phyloP scores from a whole-genome alignment of 805 yeast species.

The Candida chauliodis region DNA sequence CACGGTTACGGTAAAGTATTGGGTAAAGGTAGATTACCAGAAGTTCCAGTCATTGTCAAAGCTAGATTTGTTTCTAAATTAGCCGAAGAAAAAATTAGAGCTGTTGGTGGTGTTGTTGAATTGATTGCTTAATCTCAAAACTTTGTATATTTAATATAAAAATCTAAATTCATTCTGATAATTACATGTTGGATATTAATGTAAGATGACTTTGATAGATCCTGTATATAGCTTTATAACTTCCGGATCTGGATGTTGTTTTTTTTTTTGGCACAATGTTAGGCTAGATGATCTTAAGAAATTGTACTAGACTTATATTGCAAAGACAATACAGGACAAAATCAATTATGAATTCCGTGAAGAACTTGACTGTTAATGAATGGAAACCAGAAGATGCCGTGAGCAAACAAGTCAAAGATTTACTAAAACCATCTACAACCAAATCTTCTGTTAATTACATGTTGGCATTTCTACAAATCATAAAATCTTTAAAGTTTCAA shows the following conservation, averaged over 20 bases:
- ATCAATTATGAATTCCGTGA: conserved; percentile 3
- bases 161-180: not conserved
- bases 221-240: not conserved
- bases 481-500: conserved; percentile 70
- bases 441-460: conserved; percentile 41
- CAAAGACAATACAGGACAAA: conserved; percentile 4
- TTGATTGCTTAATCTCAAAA: conserved; percentile 77
- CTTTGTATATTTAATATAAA: conserved; percentile 11
- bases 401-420: conserved; percentile 41
- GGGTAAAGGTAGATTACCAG: conserved; percentile 98
- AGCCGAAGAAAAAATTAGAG: conserved; percentile 99
- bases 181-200: not conserved
- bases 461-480: conserved; percentile 58
- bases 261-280: no score
- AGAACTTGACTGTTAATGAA: conserved; percentile 10
- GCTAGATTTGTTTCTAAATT: conserved; percentile 99
- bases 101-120: conserved; percentile 99
- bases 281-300: not conserved
- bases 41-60: conserved; percentile 97
- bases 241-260: not conserved
- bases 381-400: conserved; percentile 59
- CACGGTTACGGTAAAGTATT: conserved; percentile 99
- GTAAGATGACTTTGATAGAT: not conserved
- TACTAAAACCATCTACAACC: conserved; percentile 25
- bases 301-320: not conserved